Evolutionary conservation across 2,329 filamentous ascomycete genomes (phyloP), one percentile per base, ranked within the genome.

Genomic region (Aschersonia sp.): DNA sequence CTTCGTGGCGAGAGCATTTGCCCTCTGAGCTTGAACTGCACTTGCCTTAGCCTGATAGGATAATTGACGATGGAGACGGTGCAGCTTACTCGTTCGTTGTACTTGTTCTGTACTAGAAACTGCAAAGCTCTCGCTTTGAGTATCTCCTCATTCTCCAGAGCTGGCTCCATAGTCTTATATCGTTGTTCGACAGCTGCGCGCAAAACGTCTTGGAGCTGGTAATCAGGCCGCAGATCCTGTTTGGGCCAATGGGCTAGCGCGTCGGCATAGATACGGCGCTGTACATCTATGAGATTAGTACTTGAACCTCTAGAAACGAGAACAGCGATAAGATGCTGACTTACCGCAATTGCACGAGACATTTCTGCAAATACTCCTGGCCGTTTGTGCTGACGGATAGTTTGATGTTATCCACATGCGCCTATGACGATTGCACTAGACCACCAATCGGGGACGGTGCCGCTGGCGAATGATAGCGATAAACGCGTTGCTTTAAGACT

Each of bases 161-260:
- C 54, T 0, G 63, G 59, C 46, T 56, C 58, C 47, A 58, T 58
- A 4, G 50, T 55, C 35, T 59, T 52, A 56, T 61, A 66, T 45
- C 64, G 64, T 48, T 60, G 60, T 50, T 63, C 54, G 45, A 67
- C 58, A 32, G 57, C 55, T 49, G 62, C 62, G 50, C 58, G 57
- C 45, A 83, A 63, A 35, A 76, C 68, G 53, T 77, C 70, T 56
- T 76, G 76, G 54, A 84, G 71, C 60, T 82, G 78, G 58, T 74
- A 69, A 49, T 79, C 72, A 6, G 79, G 79, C 0, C 81, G 77
- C 43, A 84, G 69, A 49, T 68, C 66, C 57, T 83, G 79, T 56
- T 75, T 73, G 43, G 81, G 81, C 80, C 80, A 85, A 52, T 70
- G 69, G 49, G 71, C 66, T 47, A 67, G 62, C 53, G 59, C 62